Evolutionary conservation across 1,284 basidiomycete species (phyloP).

Genomic region (Ceratobasidium sp.): DNA sequence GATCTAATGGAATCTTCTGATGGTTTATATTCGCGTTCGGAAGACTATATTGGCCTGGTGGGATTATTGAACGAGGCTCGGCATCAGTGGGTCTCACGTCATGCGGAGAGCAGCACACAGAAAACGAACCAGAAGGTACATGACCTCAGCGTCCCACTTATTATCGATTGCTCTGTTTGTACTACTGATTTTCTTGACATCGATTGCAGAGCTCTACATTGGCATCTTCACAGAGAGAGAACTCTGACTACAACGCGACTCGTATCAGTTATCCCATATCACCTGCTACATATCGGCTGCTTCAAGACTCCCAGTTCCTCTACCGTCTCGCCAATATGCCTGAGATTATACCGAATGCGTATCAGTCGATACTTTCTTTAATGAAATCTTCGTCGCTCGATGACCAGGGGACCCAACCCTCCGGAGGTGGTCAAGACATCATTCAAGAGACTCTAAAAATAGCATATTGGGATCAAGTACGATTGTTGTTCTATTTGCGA

Average conservation of each 20-base stretch:
- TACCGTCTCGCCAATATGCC: constrained; percentile 12
- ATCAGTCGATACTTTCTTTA: constrained; percentile 19
- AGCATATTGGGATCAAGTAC: constrained; percentile 19
- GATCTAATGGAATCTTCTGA: background rate
- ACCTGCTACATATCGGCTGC: background rate
- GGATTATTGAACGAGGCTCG: background rate
- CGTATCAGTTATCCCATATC: background rate
- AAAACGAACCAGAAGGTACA: background rate
- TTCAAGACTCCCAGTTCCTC: constrained; percentile 15
- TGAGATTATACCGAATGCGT: background rate
- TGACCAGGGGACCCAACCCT: background rate
- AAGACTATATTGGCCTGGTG: background rate
- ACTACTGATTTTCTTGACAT: too few species aligned
- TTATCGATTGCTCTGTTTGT: too few species aligned
- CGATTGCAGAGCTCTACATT: too few species aligned
- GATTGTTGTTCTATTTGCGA: background rate
- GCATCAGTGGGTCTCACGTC: background rate
- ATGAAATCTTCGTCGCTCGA: background rate
- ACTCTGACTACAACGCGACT: background rate
- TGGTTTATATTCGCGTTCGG: background rate
- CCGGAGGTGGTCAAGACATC: too few species aligned
- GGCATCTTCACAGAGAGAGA: too few species aligned
- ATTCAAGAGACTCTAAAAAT: background rate
- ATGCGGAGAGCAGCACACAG: too few species aligned
- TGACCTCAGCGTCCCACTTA: too few species aligned